Evolutionary conservation across 2,329 filamentous ascomycete species (phyloP), one percentile per base, ranked within the genome.

Genomic region (Fusarium zealandicum): DNA sequence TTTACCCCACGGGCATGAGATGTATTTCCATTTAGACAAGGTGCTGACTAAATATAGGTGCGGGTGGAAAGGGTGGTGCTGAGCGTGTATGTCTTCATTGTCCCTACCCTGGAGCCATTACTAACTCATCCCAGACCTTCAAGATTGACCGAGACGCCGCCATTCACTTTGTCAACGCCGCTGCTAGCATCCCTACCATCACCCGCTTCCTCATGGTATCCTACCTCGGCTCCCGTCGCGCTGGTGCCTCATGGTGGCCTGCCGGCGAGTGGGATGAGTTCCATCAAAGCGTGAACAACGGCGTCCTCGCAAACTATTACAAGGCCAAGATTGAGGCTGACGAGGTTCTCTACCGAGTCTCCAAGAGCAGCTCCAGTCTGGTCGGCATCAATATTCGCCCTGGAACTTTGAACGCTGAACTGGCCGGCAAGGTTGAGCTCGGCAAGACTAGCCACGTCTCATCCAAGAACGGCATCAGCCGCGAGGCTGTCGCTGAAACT

Each of bases 121-220:
- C 59, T 67, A 40, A 63, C 54, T 8, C 35, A 10, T n/a, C 11
- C 2, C 9, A 83, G 64, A 88, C 84, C 1, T 79, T 78, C 63
- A 78, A 78, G 40, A 79, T 89, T 46, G 86, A 89, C 70, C 78
- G 82, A 33, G 85, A 89, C 64, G 87, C 86, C 3, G 86, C 85
- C 9, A 80, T 81, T 36, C 77, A 84, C 68, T 85, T 86, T 68
- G 82, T 88, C 73, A 78, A 80, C 42, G 85, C 86, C 5, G 79
- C 85, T 1, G 80, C 82, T 16, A 70, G 79, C 7, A 78, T 79
- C 0, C 79, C 83, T 0, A 73, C 75, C 16, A 76, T 89, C 56
- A 83, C 75, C 3, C 82, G 84, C 54, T 89, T 89, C 73, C 77
- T 90, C 41, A 80, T 89, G 63, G 76, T 90, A 45, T 88, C 85